phyloP scores from a whole-genome alignment of 1,284 basidiomycete species.

The Cryptococcus sp. region DNA sequence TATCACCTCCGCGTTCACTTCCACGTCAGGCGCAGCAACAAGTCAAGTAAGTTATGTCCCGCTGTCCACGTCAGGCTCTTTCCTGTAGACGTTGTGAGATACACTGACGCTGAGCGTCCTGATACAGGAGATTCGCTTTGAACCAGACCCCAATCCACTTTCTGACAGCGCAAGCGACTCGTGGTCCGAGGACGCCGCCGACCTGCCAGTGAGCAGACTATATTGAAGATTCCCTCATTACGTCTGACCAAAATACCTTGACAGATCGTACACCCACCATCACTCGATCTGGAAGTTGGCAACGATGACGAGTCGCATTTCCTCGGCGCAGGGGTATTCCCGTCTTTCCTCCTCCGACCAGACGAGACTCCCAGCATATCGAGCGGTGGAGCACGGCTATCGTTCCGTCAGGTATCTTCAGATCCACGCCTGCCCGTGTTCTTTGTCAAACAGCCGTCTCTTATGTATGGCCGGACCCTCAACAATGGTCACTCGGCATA shows the following conservation, averaged over 20 bases:
- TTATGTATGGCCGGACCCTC: constrained; percentile 38
- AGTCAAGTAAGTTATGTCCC: too few species aligned
- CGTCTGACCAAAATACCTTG: background rate
- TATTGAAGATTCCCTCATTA: background rate
- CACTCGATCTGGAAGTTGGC: constrained; percentile 1
- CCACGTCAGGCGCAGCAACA: too few species aligned
- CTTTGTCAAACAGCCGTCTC: constrained; percentile 39
- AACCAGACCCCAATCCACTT: too few species aligned
- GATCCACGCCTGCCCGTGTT: constrained; percentile 34
- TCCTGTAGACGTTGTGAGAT: too few species aligned
- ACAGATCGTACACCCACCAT: background rate
- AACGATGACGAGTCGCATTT: constrained; percentile 38
- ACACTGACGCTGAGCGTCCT: too few species aligned
- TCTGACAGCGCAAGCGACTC: background rate
- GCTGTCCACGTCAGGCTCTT: too few species aligned
- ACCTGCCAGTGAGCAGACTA: background rate
- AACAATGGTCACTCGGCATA: constrained; percentile 24
- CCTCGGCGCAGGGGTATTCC: constrained; percentile 33
- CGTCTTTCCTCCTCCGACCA: constrained; percentile 21
- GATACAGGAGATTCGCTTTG: too few species aligned
- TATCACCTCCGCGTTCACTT: too few species aligned
- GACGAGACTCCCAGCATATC: constrained; percentile 8
- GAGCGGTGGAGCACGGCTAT: constrained; percentile 16
- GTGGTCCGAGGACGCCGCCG: background rate
- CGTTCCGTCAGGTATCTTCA: constrained; percentile 41